These are phyloP conservation scores for Ormosia semicastrata DNA, from an alignment of 306 rosid genomes.

Conservation along the genomic window DNA sequence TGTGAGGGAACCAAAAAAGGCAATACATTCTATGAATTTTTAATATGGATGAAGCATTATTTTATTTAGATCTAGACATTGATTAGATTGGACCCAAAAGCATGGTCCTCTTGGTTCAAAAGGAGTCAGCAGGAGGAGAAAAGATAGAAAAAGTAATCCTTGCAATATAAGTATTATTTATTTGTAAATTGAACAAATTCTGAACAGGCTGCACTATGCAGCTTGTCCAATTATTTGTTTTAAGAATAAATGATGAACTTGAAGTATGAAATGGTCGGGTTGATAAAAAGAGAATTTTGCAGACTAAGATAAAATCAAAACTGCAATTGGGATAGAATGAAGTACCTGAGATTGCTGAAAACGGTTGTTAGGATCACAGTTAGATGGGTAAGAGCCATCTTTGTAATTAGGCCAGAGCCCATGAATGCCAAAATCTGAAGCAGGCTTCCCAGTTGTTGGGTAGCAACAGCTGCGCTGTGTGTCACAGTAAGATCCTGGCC, in stretches of 20 bases:
- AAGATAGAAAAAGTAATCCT: background rate
- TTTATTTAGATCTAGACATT: background rate
- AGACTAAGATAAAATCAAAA: background rate
- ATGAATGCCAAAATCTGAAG: conserved; percentile 54
- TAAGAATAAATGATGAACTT: background rate
- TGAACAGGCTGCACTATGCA: too few species aligned
- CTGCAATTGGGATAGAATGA: background rate
- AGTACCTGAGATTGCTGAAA: conserved; percentile 49
- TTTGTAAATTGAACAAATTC: background rate
- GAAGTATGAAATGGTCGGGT: background rate
- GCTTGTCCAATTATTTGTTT: background rate
- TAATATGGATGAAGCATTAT: background rate
- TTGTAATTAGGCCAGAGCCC: conserved; percentile 57
- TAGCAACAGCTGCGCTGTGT: conserved; percentile 47
- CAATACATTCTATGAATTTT: background rate
- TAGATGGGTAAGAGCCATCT: conserved; percentile 46
- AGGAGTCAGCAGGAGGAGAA: background rate
- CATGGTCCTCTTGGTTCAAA: background rate
- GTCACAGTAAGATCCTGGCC: conserved; percentile 65
- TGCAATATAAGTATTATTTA: background rate
- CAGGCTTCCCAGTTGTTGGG: conserved; percentile 54
- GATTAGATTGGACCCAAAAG: background rate
- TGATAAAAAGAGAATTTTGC: background rate
- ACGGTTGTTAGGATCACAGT: conserved; percentile 44
- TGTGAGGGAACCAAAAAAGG: background rate